Base-by-base conservation (phyloP, 345 rosid genomes). In the Raphanus raphanistrum region DNA sequence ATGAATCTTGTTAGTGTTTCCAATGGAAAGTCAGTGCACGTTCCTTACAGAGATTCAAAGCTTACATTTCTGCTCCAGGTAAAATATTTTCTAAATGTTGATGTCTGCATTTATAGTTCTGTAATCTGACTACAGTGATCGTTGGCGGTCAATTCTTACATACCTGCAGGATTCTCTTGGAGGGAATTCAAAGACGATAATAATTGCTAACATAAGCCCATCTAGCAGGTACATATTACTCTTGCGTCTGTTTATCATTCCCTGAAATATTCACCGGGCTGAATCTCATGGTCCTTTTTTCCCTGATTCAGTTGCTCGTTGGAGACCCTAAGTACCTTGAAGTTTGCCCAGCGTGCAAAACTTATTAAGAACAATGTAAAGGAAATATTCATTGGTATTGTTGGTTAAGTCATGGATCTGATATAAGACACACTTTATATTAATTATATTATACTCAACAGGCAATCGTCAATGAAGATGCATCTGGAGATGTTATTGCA, bases 31-130 rank as follows among this genome's bases (percentile, higher is more conserved):
- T 83, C 99, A 4, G 94, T 82, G 26, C 99, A 96, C 82, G 98
- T 96, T 73, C 99, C 99, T 68, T 96, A 96, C 52, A 84, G 99
- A 76, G 99, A 96, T 81, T 96, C 99, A 27, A 96, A 93, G 86
- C 98, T 96, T 71, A 96, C 99, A 8, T 93, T 96, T 85, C 85
- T 93, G 84, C 99, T 96, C 81, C 99, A 96, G 97, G 99, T 88
- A 84, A 31, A 74, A 54, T 1, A 17, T 41, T 50, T 45, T 2
- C 43, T 43, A 27, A 63, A 10, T 69, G 3, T 50, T 27, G 43
- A 32, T 43, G n/a, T 25, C 27, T 59, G 43, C 54, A 36, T 11
- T 25, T 54, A 25, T 72, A 68, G 63, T 48, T 67, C 70, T 17
- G 32, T 16, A 41, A 26, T 26, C 45, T 68, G 50, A 12, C 3